phyloP scores from a whole-genome alignment of 2,329 filamentous ascomycete species.

The Hypoxylon sp. region DNA sequence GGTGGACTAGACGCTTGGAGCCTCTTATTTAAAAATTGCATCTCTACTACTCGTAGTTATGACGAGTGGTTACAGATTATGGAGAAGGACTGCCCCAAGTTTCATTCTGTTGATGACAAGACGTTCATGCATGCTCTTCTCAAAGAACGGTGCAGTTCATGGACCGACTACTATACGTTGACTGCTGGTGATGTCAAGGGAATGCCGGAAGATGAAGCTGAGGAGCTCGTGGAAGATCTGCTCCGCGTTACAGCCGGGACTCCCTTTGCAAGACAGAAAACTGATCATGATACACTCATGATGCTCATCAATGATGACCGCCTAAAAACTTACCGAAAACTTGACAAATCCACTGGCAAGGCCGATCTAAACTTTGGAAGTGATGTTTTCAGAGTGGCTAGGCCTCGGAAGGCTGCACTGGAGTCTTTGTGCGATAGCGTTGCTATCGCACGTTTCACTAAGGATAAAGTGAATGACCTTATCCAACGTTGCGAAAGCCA shows the following conservation, averaged over 20 bases:
- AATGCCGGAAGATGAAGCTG: conserved; percentile 8
- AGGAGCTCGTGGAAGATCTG: conserved; percentile 6
- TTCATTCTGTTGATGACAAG: neutral
- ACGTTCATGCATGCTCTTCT: neutral
- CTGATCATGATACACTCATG: neutral
- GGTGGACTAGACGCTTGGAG: conserved; percentile 20
- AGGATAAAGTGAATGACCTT: neutral
- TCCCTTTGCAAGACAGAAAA: no score
- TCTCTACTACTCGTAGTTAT: neutral
- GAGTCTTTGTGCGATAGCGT: neutral
- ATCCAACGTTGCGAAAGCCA: neutral
- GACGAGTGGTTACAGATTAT: neutral
- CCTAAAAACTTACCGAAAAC: neutral
- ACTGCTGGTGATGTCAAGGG: neutral
- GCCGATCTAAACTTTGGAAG: neutral
- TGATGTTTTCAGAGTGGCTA: neutral
- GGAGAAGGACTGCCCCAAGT: neutral
- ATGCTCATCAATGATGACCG: neutral
- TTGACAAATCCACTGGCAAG: neutral
- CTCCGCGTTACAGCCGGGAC: neutral
- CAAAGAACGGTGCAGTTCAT: neutral
- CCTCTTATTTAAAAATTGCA: neutral
- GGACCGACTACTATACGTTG: conserved; percentile 21
- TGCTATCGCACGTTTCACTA: neutral
- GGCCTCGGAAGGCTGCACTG: neutral